Evolutionary conservation across 2,329 filamentous ascomycete species (phyloP).

Genomic region (Calonectria pteridis): DNA sequence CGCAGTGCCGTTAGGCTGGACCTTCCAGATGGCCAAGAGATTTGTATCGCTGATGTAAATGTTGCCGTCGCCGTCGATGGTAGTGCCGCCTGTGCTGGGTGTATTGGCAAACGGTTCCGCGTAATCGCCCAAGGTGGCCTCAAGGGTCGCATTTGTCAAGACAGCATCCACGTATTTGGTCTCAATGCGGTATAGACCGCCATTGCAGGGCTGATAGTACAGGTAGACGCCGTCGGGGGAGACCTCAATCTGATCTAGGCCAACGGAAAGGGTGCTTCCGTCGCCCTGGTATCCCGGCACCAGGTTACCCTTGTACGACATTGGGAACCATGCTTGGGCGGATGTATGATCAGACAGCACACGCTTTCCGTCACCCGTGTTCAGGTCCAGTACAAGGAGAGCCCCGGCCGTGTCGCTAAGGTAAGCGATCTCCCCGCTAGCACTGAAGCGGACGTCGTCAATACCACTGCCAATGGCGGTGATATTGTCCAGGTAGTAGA

Average conservation of each 20-base stretch:
- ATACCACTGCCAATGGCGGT: slow-evolving; percentile 11
- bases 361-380: neutral
- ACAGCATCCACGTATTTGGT: slow-evolving; percentile 2
- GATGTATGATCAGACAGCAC: slow-evolving; percentile 8
- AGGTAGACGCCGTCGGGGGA: slow-evolving; percentile 8
- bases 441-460: slow-evolving; percentile 17
- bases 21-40: slow-evolving; percentile 13
- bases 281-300: neutral
- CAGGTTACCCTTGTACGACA: slow-evolving; percentile 2
- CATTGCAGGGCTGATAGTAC: slow-evolving; percentile 14
- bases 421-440: slow-evolving; percentile 9
- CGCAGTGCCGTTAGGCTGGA: neutral
- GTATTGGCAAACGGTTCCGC: slow-evolving; percentile 3
- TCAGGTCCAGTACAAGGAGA: neutral
- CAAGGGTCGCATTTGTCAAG: slow-evolving; percentile 1
- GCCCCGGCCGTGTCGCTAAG: slow-evolving; percentile 15
- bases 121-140: neutral
- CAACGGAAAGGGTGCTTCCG: neutral
- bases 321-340: slow-evolving; percentile 8
- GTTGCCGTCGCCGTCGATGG: slow-evolving; percentile 8
- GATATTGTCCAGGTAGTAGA: slow-evolving; percentile 15
- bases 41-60: slow-evolving; percentile 12
- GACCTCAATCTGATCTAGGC: slow-evolving; percentile 10
- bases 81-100: slow-evolving; percentile 1
- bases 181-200: slow-evolving; percentile 6